Base-by-base conservation (phyloP, 1,139 yeast species). In the Taiozyma onychis region DNA sequence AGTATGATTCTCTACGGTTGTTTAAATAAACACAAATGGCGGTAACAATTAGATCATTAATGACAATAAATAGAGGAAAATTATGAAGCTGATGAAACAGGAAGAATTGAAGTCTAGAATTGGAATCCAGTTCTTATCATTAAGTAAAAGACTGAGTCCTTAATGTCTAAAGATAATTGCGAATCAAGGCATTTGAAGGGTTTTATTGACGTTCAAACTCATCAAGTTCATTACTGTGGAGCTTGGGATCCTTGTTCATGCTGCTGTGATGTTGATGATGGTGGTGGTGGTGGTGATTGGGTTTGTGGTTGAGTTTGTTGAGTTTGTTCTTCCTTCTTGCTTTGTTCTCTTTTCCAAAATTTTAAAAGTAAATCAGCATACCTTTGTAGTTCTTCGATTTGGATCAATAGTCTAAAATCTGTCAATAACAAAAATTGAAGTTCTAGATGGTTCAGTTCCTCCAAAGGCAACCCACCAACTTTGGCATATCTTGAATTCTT, bases 401-500 rank as follows among this genome's bases (percentile, higher is more conserved):
- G 85, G 45, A 93, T 88, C 84, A 91, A 81, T 55, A 75, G 37
- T 43, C 52, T 59, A 46, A 93, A 93, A 68, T 93, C 97, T 49
- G 93, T 77, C 54, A 93, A 73, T 47, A 91, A 69, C 57, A 93
- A 70, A 66, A 93, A 93, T 66, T 93, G 98, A 48, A 93, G 72
- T 67, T 93, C 99, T 57, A 93, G 74, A 69, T 89, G 93, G 65
- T 95, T 93, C 63, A 93, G 76, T 65, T 93, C 99, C 52, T 90
- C 97, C 51, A 91, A 77, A 9, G 98, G 97, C 51, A 93, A 76
- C 2, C 99, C 99, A 9, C 99, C 99, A 42, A 93, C 98, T 68
- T 93, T 89, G 26, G 99, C 98, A 66, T 95, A 93, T 56, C 99
- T 79, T 49, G 95, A 84, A 68, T 95, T 93, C 64, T 95, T 93